Evolutionary conservation across 768 basidiomycete genomes (phyloP), one percentile per base, ranked within the genome.

Genomic region (Lanmaoa pseudosensibilis): DNA sequence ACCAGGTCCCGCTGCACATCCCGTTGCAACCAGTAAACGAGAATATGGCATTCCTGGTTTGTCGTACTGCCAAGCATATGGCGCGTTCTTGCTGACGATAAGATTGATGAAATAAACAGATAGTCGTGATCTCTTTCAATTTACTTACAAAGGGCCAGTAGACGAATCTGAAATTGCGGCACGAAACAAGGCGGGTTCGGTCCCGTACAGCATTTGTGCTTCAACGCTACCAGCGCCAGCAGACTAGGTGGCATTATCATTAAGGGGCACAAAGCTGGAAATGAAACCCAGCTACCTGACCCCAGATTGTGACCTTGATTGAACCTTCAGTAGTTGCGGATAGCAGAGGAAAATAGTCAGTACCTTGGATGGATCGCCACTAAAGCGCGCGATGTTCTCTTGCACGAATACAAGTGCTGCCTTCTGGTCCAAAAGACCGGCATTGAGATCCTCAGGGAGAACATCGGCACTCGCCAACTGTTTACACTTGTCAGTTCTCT

Each of bases 381-480:
- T 86, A 62, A 89, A 89, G 3, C 77, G 77, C 4, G 73, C 78
- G 18, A 88, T 83, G 61, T 90, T 86, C n/a, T 84, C 73, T 57
- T 86, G 80, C 1, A 89, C 71, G 68, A 87, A 90, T 16, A 72
- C 60, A 0, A 91, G 69, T 0, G 85, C 85, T 33, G 76, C 72
- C 1, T 77, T 72, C 68, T 88, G 85, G 65, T 90, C 88, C 34
- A 72, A 73, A 16, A 88, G 69, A 15, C 86, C 86, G 2, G 77
- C 77, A 58, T 87, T 87, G 27, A 85, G 70, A 58, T 84, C 80
- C 57, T 79, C 64, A 0, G 80, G 69, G 1, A 73, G 68, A 7
- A 83, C 74, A 50, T 73, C 67, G 1, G 69, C 55, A 52, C 83
- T 84, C 2, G 83, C 71, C 27, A 85, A 71, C 79, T 81, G 37